phyloP scores from a whole-genome alignment of 176 grass and related monocot species.

The Phoenix roebelenii region DNA sequence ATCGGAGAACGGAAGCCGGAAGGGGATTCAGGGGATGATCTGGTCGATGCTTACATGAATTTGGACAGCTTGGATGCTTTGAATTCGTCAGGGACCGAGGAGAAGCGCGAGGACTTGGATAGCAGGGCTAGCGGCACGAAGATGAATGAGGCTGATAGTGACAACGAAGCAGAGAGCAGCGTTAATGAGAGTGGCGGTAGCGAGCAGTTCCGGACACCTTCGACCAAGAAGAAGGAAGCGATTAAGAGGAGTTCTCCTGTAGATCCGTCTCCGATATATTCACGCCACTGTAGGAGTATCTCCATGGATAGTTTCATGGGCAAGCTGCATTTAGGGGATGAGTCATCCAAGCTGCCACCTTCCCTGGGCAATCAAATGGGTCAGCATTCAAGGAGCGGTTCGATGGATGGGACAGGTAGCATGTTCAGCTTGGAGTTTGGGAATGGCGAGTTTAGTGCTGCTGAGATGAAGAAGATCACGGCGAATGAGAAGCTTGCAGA shows the following conservation, averaged over 20 bases:
- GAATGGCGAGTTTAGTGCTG: conserved; percentile 57
- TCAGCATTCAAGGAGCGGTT: conserved; percentile 30
- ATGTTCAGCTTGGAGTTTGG: conserved; percentile 53
- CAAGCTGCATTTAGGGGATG: conserved; percentile 74
- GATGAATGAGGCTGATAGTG: conserved; percentile 26
- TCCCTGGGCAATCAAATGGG: conserved; percentile 25
- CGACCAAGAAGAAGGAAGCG: conserved; percentile 19
- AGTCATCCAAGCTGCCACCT: conserved; percentile 51
- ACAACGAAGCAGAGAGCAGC: conserved; percentile 73
- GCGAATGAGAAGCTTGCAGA: conserved; percentile 75
- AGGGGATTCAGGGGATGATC: conserved; percentile 5
- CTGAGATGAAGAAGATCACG: conserved; percentile 94
- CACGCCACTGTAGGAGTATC: conserved; percentile 69
- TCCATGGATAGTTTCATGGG: conserved; percentile 92
- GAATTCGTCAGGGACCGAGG: conserved; percentile 15
- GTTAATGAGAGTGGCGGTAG: conserved; percentile 16
- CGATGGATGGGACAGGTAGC: conserved; percentile 43
- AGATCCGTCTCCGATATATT: conserved; percentile 14
- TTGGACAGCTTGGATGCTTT: conserved; percentile 10
- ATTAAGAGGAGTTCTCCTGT: conserved; percentile 26
- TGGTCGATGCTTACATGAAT: conserved; percentile 13
- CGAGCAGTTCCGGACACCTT: no score
- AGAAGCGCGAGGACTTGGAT: conserved; percentile 36
- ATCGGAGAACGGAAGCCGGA: conserved; percentile 11
- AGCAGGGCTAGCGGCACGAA: conserved; percentile 10